A percentile compares a stretch with the other conserved stretches of the same genome.
Evolutionary conservation across 208 protist genomes (phyloP).

Genomic region (Trypanosoma congolense): DNA sequence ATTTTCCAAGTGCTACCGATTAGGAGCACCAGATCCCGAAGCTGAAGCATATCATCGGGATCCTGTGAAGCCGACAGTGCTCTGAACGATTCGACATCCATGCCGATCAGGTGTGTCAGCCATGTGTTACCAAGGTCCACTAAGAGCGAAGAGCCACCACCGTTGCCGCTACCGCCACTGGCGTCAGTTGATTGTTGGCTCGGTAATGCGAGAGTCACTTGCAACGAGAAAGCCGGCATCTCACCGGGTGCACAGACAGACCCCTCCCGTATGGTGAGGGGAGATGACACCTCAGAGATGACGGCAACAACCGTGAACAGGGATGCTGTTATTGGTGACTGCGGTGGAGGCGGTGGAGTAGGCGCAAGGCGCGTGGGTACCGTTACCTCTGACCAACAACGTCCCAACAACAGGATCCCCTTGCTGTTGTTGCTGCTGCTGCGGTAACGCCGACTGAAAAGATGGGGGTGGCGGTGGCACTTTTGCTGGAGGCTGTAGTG

Average conservation of each 20-base stretch:
- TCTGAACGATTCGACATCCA: slow-evolving; percentile 42
- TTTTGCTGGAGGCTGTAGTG: too few species aligned
- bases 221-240: slow-evolving; percentile 17
- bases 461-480: too few species aligned
- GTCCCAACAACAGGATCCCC: background rate
- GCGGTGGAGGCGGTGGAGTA: slow-evolving; percentile 5
- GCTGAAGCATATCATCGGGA: slow-evolving; percentile 26
- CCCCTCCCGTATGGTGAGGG: slow-evolving; percentile 9
- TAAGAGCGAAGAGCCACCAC: slow-evolving; percentile 20
- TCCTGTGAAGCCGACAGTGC: slow-evolving; percentile 30
- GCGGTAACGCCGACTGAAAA: too few species aligned
- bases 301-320: slow-evolving; percentile 3
- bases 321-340: slow-evolving; percentile 4
- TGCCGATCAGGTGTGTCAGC: slow-evolving; percentile 48
- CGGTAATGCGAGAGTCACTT: slow-evolving; percentile 42
- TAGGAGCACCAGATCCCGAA: slow-evolving; percentile 34
- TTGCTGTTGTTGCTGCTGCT: background rate
- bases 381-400: too few species aligned
- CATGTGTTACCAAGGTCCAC: slow-evolving; percentile 68
- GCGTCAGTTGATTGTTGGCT: slow-evolving; percentile 3
- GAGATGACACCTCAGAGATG: slow-evolving; percentile 13
- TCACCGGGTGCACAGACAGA: background rate
- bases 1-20: slow-evolving; percentile 45
- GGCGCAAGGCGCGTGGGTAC: background rate
- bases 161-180: background rate